phyloP scores from a whole-genome alignment of 1,284 basidiomycete genomes.

The Ceratorhiza oryzae-sativae region DNA sequence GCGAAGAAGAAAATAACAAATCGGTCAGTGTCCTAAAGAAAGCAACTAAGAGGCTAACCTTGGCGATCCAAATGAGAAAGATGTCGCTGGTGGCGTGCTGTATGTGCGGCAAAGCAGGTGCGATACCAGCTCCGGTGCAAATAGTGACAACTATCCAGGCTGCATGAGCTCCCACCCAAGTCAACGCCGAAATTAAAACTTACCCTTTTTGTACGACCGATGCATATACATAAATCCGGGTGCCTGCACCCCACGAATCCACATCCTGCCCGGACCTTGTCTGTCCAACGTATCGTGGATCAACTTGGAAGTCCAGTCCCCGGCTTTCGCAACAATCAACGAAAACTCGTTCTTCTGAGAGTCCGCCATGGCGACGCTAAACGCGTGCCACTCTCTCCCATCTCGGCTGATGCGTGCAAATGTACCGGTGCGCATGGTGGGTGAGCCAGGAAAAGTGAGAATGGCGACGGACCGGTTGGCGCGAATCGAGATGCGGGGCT shows the following conservation, averaged over 20 bases:
- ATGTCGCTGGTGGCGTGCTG: slow-evolving; percentile 35
- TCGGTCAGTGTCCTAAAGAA: background rate
- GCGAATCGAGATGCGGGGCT: slow-evolving; percentile 1
- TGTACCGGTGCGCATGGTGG: slow-evolving; percentile 17
- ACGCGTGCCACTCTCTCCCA: slow-evolving; percentile 27
- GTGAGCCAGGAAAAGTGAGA: slow-evolving; percentile 19
- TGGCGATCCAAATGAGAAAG: slow-evolving; percentile 34
- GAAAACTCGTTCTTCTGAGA: slow-evolving; percentile 28
- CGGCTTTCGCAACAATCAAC: slow-evolving; percentile 20
- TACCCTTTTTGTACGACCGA: slow-evolving; percentile 34
- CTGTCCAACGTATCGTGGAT: slow-evolving; percentile 4
- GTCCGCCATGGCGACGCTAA: slow-evolving; percentile 31
- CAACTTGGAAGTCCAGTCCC: slow-evolving; percentile 31
- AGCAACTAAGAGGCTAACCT: background rate
- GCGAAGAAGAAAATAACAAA: background rate
- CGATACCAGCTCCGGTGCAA: slow-evolving; percentile 32
- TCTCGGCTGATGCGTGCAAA: slow-evolving; percentile 33
- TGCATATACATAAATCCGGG: slow-evolving; percentile 40
- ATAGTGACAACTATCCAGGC: slow-evolving; percentile 37
- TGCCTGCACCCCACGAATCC: slow-evolving; percentile 21
- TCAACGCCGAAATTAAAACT: background rate
- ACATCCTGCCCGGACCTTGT: slow-evolving; percentile 22
- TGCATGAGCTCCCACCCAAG: background rate
- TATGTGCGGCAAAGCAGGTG: slow-evolving; percentile 34
- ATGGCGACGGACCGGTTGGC: slow-evolving; percentile 25